A percentile compares a stretch with the other conserved stretches of the same genome.
Conservation (phyloP, 768 basidiomycete genomes). For the Russula dissimulans region DNA sequence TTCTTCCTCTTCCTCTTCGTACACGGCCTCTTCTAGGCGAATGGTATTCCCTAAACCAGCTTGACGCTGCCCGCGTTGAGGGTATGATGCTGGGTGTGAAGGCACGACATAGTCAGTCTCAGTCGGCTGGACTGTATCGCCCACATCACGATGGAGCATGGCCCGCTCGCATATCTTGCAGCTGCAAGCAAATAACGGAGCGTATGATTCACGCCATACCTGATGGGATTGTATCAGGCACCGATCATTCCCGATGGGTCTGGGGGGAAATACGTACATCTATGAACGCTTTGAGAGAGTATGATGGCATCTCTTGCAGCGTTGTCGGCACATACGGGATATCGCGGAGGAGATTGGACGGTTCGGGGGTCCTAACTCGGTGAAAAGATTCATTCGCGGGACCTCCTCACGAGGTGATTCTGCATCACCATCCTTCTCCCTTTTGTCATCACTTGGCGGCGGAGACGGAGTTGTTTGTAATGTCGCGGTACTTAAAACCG, state of each 20-base stretch:
- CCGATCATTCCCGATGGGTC: neutral
- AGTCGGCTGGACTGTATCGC: slow-evolving; percentile 24
- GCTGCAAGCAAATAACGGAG: slow-evolving; percentile 60
- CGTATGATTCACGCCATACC: slow-evolving; percentile 70
- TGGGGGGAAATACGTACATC: slow-evolving; percentile 33
- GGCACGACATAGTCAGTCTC: slow-evolving; percentile 22
- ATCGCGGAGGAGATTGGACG: slow-evolving; percentile 50
- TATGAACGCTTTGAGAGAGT: slow-evolving; percentile 36
- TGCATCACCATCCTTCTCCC: slow-evolving; percentile 29
- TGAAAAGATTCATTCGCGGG: slow-evolving; percentile 25
- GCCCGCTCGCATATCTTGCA: slow-evolving; percentile 70
- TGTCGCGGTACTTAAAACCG: slow-evolving; percentile 64
- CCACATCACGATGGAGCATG: slow-evolving; percentile 41
- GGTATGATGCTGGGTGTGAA: slow-evolving; percentile 20
- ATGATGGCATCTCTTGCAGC: slow-evolving; percentile 39
- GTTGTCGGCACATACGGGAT: slow-evolving; percentile 65
- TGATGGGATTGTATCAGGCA: slow-evolving; percentile 23
- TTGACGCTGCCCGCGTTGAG: slow-evolving; percentile 6
- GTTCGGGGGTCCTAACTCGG: slow-evolving; percentile 50
- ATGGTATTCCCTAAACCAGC: slow-evolving; percentile 19
- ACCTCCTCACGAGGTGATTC: slow-evolving; percentile 22
- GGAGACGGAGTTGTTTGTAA: slow-evolving; percentile 74
- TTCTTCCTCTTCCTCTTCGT: slow-evolving; percentile 27
- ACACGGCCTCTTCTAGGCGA: slow-evolving; percentile 21
- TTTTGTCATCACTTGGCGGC: slow-evolving; percentile 40